Conservation (phyloP, 2,329 filamentous ascomycete species). For the Epicoccum nigrum region DNA sequence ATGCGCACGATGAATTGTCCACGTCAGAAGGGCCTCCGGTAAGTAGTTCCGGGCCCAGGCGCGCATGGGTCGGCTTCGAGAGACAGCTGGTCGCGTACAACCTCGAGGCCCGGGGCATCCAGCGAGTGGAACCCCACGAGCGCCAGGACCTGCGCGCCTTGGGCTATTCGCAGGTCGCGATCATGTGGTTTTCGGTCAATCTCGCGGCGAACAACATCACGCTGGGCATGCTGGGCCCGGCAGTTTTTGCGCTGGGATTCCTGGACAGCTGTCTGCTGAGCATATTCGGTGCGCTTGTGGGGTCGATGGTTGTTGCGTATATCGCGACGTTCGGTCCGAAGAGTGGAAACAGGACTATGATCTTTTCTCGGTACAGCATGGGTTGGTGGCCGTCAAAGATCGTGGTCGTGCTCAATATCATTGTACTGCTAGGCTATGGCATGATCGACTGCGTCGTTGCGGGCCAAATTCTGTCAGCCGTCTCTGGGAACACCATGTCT, state of each 20-base stretch:
- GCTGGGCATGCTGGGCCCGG: constrained; percentile 67
- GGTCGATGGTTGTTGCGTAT: constrained; percentile 63
- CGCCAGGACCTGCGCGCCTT: constrained; percentile 58
- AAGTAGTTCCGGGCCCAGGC: constrained; percentile 20
- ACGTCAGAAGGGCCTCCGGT: constrained; percentile 15
- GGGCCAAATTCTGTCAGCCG: constrained; percentile 71
- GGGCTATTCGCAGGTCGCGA: constrained; percentile 62
- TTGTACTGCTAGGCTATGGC: constrained; percentile 67
- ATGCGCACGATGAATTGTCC: constrained; percentile 28
- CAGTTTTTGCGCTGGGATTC: constrained; percentile 64
- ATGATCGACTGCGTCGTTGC: constrained; percentile 70
- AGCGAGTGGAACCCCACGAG: constrained; percentile 62
- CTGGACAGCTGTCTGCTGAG: constrained; percentile 62
- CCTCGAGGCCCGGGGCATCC: constrained; percentile 65
- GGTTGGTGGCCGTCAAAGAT: constrained; percentile 71
- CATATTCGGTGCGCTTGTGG: constrained; percentile 63
- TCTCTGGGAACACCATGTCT: constrained; percentile 64
- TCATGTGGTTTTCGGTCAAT: constrained; percentile 69
- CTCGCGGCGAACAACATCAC: constrained; percentile 68
- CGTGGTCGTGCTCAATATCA: constrained; percentile 66
- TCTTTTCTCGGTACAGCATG: constrained; percentile 65
- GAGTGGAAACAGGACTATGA: constrained; percentile 68
- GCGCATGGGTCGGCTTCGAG: constrained; percentile 46
- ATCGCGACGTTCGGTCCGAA: constrained; percentile 67
- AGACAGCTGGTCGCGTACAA: constrained; percentile 57